Conservation (phyloP, 768 basidiomycete genomes). For the Tricholoma hemisulphureum region DNA sequence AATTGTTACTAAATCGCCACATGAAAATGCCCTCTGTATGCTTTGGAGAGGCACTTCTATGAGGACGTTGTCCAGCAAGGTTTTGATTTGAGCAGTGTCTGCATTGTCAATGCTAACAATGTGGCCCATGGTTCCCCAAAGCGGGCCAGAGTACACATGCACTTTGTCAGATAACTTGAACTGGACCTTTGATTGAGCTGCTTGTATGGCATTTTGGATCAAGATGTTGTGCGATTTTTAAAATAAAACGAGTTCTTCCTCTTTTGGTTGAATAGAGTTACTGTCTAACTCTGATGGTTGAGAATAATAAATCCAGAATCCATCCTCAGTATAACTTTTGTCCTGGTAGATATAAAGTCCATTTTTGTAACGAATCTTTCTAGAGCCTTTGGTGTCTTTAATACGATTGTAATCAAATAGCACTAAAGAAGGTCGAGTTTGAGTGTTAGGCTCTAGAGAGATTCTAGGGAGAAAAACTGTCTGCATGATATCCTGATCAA, state of each 20-base stretch:
- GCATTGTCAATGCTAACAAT: neutral
- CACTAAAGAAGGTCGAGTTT: neutral
- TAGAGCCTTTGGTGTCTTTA: neutral
- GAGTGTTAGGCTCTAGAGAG: neutral
- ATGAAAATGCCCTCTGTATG: neutral
- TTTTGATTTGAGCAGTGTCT: too few species aligned
- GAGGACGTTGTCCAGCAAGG: too few species aligned
- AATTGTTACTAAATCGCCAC: neutral
- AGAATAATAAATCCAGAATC: neutral
- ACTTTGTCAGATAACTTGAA: neutral
- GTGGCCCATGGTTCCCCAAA: neutral
- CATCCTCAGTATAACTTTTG: neutral
- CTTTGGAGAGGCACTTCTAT: too few species aligned
- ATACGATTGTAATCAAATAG: neutral
- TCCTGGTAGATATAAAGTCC: neutral
- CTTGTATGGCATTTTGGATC: neutral
- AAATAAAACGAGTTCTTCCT: neutral
- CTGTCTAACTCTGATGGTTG: neutral
- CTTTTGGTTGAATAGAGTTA: neutral
- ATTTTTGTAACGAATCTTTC: neutral
- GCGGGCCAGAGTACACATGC: neutral
- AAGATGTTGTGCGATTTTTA: neutral
- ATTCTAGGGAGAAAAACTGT: neutral
- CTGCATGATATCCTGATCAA: neutral
- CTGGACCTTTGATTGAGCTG: neutral